These are phyloP conservation scores for Wickerhamiella sorbophila DNA, from an alignment of 805 yeast species.

Conservation along the genomic window DNA sequence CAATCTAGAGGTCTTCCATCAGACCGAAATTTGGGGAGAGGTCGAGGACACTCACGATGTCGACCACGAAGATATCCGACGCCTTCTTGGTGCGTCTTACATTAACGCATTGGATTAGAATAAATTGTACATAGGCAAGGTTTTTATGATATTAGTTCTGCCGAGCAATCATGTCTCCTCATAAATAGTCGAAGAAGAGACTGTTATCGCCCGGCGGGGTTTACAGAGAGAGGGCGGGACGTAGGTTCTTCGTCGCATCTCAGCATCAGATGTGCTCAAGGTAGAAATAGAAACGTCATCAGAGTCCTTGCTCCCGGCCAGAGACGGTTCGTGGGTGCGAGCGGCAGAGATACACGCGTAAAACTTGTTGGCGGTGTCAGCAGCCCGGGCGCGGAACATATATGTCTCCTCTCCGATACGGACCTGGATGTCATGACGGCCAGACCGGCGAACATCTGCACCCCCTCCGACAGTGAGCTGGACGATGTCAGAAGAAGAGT, in stretches of 20 bases:
- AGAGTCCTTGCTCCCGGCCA: constrained; percentile 4
- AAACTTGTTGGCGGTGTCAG: constrained; percentile 13
- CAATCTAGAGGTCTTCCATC: constrained; percentile 68
- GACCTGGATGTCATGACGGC: constrained; percentile 18
- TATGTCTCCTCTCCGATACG: constrained; percentile 13
- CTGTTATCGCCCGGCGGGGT: not conserved
- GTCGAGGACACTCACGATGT: constrained; percentile 98
- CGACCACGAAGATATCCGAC: constrained; percentile 76
- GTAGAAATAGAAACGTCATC: constrained; percentile 1
- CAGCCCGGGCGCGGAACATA: constrained; percentile 19
- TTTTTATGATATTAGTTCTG: not conserved
- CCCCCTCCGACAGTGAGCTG: constrained; percentile 7
- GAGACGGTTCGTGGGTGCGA: constrained; percentile 9
- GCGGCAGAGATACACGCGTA: constrained; percentile 12
- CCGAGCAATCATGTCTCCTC: not conserved
- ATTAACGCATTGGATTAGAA: constrained; percentile 28
- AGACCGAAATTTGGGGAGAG: constrained; percentile 91
- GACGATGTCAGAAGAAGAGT: constrained; percentile 4
- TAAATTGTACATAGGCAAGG: not conserved
- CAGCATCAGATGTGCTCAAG: constrained; percentile 1
- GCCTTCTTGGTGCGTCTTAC: constrained; percentile 71
- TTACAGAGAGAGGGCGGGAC: constrained; percentile 14
- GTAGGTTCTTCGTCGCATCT: constrained; percentile 9
- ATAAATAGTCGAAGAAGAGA: not conserved
- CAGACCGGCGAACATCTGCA: constrained; percentile 14